These are phyloP conservation scores for Huntiella bhutanensis DNA, from an alignment of 2,329 filamentous ascomycete species.

Conservation along the genomic window DNA sequence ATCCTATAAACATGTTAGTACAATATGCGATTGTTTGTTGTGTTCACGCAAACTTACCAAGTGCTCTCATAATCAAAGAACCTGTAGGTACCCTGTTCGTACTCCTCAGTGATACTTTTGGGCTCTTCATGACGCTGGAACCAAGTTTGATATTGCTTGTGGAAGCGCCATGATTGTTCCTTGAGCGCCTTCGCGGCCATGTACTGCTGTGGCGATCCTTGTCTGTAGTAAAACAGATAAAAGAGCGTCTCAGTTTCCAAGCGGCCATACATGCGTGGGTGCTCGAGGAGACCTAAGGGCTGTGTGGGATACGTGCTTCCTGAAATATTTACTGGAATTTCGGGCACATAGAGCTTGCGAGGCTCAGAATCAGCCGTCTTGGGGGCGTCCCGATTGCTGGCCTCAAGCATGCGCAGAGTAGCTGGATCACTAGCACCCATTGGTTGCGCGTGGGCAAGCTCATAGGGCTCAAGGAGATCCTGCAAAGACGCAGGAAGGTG, in stretches of 20 bases:
- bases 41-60: conserved; percentile 45
- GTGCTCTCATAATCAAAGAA: conserved; percentile 99
- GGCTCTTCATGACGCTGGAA: conserved; percentile 97
- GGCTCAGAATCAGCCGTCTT: conserved; percentile 64
- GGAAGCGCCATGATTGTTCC: conserved; percentile 95
- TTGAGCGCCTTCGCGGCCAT: conserved; percentile 92
- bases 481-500: conserved; percentile 77
- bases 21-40: background rate
- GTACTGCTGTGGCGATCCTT: conserved; percentile 89
- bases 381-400: conserved; percentile 55
- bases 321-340: conserved; percentile 55
- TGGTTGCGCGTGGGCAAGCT: conserved; percentile 56
- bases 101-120: conserved; percentile 96
- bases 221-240: conserved; percentile 98
- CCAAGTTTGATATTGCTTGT: conserved; percentile 99
- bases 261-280: conserved; percentile 67
- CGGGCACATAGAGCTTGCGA: conserved; percentile 67
- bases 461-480: conserved; percentile 81
- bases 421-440: conserved; percentile 42
- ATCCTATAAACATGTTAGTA: conserved; percentile 44
- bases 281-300: conserved; percentile 77
- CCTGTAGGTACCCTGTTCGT: conserved; percentile 93
- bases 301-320: conserved; percentile 80
- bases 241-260: conserved; percentile 95
- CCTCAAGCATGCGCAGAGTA: conserved; percentile 54